A percentile compares a stretch with the other conserved stretches of the same genome.
Conservation (phyloP, 345 rosid species). For the Gossypium longicalyx region DNA sequence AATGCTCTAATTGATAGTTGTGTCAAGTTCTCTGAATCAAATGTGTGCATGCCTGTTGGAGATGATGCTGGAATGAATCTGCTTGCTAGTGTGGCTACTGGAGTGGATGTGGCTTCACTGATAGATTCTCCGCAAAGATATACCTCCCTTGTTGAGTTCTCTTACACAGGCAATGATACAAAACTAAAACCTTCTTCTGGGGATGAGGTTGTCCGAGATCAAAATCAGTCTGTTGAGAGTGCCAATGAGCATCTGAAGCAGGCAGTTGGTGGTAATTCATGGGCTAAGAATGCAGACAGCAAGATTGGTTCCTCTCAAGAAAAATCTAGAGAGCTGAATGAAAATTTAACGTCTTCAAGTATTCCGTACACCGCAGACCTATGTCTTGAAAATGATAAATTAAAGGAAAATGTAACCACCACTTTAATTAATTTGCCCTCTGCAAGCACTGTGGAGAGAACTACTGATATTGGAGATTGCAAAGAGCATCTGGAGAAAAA, state of each 20-base stretch:
- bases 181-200: conserved; percentile 27
- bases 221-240: conserved; percentile 24
- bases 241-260: conserved; percentile 34
- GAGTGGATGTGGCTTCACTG: conserved; percentile 64
- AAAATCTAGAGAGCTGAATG: conserved; percentile 25
- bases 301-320: conserved; percentile 25
- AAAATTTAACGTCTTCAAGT: conserved; percentile 26
- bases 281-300: conserved; percentile 28
- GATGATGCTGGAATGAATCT: conserved; percentile 89
- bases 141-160: conserved; percentile 18
- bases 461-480: conserved; percentile 20
- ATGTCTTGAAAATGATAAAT: conserved; percentile 36
- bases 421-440: conserved; percentile 19
- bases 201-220: conserved; percentile 27
- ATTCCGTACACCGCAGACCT: conserved; percentile 35
- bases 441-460: conserved; percentile 20
- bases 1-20: conserved; percentile 91
- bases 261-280: conserved; percentile 16
- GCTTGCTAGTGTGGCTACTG: conserved; percentile 32
- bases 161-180: conserved; percentile 34
- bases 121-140: conserved; percentile 37
- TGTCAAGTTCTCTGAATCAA: conserved; percentile 62
- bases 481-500: conserved; percentile 31
- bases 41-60: conserved; percentile 39
- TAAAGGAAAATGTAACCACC: conserved; percentile 23